Evolutionary conservation across 1,284 basidiomycete genomes (phyloP).

Genomic region (Inonotus obliquus): DNA sequence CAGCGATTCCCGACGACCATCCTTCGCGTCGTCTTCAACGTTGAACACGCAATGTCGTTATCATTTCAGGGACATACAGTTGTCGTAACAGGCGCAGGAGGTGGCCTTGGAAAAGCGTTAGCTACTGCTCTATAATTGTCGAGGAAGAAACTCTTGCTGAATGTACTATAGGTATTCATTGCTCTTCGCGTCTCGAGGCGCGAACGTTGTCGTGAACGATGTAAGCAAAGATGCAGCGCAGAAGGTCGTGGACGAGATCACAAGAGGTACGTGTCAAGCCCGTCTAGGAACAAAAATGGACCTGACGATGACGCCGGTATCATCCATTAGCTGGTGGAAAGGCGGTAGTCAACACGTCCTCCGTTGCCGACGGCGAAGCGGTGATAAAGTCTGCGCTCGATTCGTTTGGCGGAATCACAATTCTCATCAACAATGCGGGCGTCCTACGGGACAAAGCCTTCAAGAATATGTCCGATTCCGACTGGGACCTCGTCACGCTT

Average conservation of each 20-base stretch:
- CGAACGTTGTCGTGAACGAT: constrained; percentile 95
- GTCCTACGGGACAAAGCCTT: constrained; percentile 71
- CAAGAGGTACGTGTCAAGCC: constrained; percentile 50
- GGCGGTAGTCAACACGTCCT: constrained; percentile 84
- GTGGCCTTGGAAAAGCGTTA: constrained; percentile 88
- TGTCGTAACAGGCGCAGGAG: constrained; percentile 93
- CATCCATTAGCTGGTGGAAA: constrained; percentile 78
- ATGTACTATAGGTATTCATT: constrained; percentile 69
- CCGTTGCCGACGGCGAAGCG: constrained; percentile 84
- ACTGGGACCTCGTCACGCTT: constrained; percentile 82
- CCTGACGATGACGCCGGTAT: background rate
- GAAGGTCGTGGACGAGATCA: constrained; percentile 90
- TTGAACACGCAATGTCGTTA: constrained; percentile 26
- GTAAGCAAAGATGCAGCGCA: constrained; percentile 87
- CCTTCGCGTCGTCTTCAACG: background rate
- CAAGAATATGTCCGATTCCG: constrained; percentile 89
- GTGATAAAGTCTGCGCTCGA: constrained; percentile 87
- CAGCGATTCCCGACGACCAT: background rate
- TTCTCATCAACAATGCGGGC: constrained; percentile 96
- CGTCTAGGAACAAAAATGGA: background rate
- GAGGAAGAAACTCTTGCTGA: constrained; percentile 1
- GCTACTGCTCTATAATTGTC: constrained; percentile 29
- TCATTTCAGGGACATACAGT: constrained; percentile 92
- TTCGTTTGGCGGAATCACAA: constrained; percentile 79
- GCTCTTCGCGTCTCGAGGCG: constrained; percentile 87